These are phyloP conservation scores for Fusarium metavorans DNA, from an alignment of 2,329 filamentous ascomycete species.

Conservation along the genomic window DNA sequence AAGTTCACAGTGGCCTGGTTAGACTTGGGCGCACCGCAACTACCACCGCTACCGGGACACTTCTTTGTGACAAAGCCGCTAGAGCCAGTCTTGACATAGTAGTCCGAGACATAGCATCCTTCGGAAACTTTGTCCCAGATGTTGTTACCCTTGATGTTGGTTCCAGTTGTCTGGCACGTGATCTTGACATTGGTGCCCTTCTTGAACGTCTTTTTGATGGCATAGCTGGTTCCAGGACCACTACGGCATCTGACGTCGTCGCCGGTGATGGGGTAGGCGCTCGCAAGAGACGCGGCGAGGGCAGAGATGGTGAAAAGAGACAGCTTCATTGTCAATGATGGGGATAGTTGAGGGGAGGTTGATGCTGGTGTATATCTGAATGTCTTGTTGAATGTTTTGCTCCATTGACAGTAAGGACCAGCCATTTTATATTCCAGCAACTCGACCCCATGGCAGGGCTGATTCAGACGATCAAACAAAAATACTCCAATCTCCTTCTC, in stretches of 20 bases:
- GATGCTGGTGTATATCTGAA: background rate
- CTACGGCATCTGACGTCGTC: constrained; percentile 19
- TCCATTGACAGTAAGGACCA: background rate
- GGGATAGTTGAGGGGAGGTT: background rate
- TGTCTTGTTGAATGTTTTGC: background rate
- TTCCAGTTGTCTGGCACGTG: constrained; percentile 12
- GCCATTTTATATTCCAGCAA: background rate
- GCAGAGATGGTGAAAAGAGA: background rate
- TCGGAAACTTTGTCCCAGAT: constrained; percentile 19
- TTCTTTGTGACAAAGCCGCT: constrained; percentile 1
- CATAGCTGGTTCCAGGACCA: constrained; percentile 9
- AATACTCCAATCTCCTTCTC: background rate
- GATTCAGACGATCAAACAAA: background rate
- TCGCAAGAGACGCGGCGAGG: background rate
- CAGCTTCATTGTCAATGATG: background rate
- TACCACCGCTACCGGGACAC: background rate
- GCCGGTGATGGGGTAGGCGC: constrained; percentile 11
- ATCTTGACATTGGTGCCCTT: constrained; percentile 15
- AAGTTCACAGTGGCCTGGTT: constrained; percentile 27
- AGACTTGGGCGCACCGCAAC: constrained; percentile 8
- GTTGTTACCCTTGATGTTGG: background rate
- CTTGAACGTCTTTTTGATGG: background rate
- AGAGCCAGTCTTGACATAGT: constrained; percentile 14
- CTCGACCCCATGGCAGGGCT: background rate
- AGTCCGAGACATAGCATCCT: constrained; percentile 21